Conservation (phyloP, 495 filamentous ascomycete genomes). For the Cercophora scortea region DNA sequence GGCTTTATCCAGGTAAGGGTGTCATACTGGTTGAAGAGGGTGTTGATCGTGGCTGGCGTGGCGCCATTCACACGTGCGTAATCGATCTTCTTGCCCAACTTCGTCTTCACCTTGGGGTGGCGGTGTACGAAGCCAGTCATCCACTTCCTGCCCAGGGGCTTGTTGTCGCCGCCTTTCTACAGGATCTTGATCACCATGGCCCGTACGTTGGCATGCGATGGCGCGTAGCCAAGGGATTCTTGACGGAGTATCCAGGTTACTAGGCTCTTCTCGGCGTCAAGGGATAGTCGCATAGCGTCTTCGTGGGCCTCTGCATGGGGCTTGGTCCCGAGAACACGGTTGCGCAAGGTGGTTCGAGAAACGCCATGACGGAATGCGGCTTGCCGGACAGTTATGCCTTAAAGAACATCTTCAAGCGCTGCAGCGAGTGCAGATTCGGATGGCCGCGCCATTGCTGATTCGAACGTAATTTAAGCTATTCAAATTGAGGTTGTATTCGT, state of each 20-base stretch:
- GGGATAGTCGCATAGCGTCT: not conserved
- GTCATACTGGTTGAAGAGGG: conserved; percentile 1
- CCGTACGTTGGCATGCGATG: not conserved
- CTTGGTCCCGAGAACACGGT: not conserved
- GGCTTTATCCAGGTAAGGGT: conserved; percentile 1
- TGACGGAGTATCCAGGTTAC: not conserved
- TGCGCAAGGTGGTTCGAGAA: not conserved
- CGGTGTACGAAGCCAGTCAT: not conserved
- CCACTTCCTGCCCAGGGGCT: not conserved
- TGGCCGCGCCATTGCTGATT: too few species aligned
- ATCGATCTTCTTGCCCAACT: not conserved
- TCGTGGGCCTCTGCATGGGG: not conserved
- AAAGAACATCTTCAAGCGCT: not conserved
- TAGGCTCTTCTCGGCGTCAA: not conserved
- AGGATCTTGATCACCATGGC: not conserved
- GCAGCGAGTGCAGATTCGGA: not conserved
- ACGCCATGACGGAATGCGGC: not conserved
- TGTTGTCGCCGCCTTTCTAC: not conserved
- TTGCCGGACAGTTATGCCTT: not conserved
- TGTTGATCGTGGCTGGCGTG: not conserved
- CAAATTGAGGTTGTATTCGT: too few species aligned
- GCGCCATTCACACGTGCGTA: not conserved
- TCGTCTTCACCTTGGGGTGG: not conserved
- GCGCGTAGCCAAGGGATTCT: not conserved
- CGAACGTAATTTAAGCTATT: too few species aligned